Conservation (phyloP, 352 stramenopile genomes). For the Peronospora belbahrii region DNA sequence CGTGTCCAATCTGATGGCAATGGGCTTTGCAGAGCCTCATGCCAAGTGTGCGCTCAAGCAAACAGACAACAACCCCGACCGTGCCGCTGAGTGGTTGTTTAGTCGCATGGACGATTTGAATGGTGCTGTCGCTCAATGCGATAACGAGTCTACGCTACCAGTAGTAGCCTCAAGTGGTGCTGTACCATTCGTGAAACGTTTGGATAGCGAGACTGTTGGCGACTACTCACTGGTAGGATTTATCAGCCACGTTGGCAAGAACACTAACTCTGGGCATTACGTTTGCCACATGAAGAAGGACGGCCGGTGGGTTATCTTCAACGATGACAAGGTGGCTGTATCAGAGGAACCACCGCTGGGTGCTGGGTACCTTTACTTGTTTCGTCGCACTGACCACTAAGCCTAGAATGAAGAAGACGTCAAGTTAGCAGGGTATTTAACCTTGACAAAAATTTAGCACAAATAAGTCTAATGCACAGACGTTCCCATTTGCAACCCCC, state of each 20-base stretch:
- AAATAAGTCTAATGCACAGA: constrained; percentile 1
- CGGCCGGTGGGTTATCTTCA: constrained; percentile 97
- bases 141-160: constrained; percentile 26
- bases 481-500: constrained; percentile 5
- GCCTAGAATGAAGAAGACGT: constrained; percentile 9
- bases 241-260: constrained; percentile 98
- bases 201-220: constrained; percentile 43
- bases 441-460: constrained; percentile 1
- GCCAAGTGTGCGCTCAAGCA: constrained; percentile 90
- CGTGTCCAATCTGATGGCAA: constrained; percentile 58
- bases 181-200: constrained; percentile 25
- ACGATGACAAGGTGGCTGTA: constrained; percentile 97
- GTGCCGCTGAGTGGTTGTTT: constrained; percentile 97
- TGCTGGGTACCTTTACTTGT: constrained; percentile 97
- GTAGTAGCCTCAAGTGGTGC: constrained; percentile 15
- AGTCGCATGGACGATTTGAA: constrained; percentile 96
- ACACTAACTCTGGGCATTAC: constrained; percentile 97
- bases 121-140: constrained; percentile 79
- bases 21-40: constrained; percentile 88
- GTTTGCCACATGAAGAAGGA: constrained; percentile 97
- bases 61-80: constrained; percentile 87
- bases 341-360: constrained; percentile 90
- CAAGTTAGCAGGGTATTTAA: background rate
- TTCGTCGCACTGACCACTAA: constrained; percentile 47
- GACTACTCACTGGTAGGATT: constrained; percentile 96